Evolutionary conservation across 2,329 filamentous ascomycete species (phyloP).

Genomic region (Davidsoniella australis): DNA sequence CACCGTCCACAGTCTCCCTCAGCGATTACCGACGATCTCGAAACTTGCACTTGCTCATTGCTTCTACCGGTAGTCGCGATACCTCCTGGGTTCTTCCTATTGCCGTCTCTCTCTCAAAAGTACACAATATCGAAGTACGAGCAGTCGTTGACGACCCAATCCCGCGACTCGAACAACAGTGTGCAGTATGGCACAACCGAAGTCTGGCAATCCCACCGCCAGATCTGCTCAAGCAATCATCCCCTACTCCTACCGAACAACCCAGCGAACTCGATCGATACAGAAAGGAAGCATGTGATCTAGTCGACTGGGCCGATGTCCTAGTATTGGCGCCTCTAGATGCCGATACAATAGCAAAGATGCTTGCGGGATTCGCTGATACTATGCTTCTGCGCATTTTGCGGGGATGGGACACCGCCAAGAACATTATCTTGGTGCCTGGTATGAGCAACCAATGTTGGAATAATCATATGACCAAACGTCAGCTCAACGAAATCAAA

Average conservation of each 20-base stretch:
- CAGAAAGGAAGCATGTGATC: slow-evolving; percentile 33
- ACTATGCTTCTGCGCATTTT: slow-evolving; percentile 67
- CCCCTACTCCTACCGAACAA: slow-evolving; percentile 9
- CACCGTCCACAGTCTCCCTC: slow-evolving; percentile 22
- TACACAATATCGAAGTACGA: slow-evolving; percentile 40
- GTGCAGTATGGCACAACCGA: slow-evolving; percentile 41
- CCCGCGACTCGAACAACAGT: slow-evolving; percentile 43
- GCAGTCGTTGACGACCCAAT: slow-evolving; percentile 50
- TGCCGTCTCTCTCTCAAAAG: slow-evolving; percentile 49
- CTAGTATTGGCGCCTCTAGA: slow-evolving; percentile 73
- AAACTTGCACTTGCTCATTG: slow-evolving; percentile 41
- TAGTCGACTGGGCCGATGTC: slow-evolving; percentile 78
- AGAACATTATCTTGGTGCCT: slow-evolving; percentile 69
- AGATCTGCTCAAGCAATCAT: slow-evolving; percentile 6
- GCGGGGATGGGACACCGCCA: slow-evolving; percentile 72
- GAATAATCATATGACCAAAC: slow-evolving; percentile 77
- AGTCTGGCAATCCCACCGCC: slow-evolving; percentile 27
- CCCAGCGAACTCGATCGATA: slow-evolving; percentile 6
- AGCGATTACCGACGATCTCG: slow-evolving; percentile 20
- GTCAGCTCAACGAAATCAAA: slow-evolving; percentile 69
- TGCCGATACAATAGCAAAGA: slow-evolving; percentile 68
- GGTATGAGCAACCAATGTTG: slow-evolving; percentile 83
- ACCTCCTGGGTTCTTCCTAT: slow-evolving; percentile 49
- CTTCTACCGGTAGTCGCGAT: slow-evolving; percentile 47
- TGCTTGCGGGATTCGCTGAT: slow-evolving; percentile 71